Conservation (phyloP, 2,329 filamentous ascomycete species). For the Myriosclerotinia duriaeana region DNA sequence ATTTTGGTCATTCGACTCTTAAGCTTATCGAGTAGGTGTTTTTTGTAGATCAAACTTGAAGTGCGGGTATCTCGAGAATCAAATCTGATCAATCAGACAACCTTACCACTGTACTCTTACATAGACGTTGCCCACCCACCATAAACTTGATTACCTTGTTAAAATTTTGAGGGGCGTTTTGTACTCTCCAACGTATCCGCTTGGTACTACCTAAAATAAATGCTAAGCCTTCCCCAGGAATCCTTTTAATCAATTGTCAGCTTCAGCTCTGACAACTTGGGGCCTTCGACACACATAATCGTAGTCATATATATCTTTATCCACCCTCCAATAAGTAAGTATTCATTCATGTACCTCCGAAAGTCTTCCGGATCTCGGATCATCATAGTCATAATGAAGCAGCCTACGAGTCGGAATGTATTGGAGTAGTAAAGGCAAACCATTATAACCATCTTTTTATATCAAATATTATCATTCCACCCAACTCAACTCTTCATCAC, state of each 20-base stretch:
- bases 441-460: neutral
- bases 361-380: neutral
- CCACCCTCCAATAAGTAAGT: neutral
- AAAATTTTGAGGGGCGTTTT: neutral
- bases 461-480: neutral
- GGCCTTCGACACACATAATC: neutral
- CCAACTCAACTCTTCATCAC: neutral
- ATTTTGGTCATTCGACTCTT: neutral
- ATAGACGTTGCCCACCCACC: neutral
- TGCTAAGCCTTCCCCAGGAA: constrained; percentile 18
- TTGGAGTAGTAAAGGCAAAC: neutral
- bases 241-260: constrained; percentile 13
- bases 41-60: neutral
- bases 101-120: constrained; percentile 5
- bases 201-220: neutral
- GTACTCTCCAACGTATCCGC: neutral
- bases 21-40: neutral
- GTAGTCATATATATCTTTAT: neutral
- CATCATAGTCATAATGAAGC: neutral
- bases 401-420: neutral
- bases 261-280: constrained; percentile 19
- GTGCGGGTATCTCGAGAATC: constrained; percentile 7
- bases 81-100: constrained; percentile 8
- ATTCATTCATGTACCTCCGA: neutral
- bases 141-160: neutral